A percentile compares a stretch with the other conserved stretches of the same genome.
Conservation (phyloP, 305 asterid species). For the Solanum hybrid region DNA sequence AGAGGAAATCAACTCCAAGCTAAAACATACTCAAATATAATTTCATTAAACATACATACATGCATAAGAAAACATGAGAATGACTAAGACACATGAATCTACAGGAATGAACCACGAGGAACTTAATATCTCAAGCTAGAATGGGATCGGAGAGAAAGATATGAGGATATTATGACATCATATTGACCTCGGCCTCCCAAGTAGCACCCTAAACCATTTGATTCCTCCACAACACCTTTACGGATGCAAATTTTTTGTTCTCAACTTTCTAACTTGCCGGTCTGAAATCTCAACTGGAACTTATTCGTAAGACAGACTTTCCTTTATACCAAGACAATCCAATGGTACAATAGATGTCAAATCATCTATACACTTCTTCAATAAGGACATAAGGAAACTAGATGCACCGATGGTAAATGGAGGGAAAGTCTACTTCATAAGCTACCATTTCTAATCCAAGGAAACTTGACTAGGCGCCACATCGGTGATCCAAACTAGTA, state of each 20-base stretch:
- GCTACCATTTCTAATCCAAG: neutral
- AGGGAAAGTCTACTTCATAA: neutral
- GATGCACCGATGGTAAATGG: neutral
- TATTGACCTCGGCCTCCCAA: neutral
- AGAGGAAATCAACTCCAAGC: neutral
- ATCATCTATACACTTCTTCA: neutral
- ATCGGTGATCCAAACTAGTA: neutral
- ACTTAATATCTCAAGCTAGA: neutral
- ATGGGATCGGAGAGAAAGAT: neutral
- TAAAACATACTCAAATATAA: neutral
- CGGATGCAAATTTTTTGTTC: neutral
- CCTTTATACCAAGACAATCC: neutral
- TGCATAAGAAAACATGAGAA: neutral
- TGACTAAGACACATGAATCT: neutral
- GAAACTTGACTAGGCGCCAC: neutral
- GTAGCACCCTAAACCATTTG: neutral
- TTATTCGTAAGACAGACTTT: neutral
- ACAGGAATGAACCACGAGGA: neutral
- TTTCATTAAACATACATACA: neutral
- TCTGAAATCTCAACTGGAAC: neutral
- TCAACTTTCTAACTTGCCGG: neutral
- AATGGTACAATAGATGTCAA: neutral
- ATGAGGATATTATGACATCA: neutral
- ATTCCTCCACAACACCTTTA: neutral
- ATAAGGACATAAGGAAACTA: no score